Conservation (phyloP, 495 filamentous ascomycete genomes). For the Aspergillus funiculosus region DNA sequence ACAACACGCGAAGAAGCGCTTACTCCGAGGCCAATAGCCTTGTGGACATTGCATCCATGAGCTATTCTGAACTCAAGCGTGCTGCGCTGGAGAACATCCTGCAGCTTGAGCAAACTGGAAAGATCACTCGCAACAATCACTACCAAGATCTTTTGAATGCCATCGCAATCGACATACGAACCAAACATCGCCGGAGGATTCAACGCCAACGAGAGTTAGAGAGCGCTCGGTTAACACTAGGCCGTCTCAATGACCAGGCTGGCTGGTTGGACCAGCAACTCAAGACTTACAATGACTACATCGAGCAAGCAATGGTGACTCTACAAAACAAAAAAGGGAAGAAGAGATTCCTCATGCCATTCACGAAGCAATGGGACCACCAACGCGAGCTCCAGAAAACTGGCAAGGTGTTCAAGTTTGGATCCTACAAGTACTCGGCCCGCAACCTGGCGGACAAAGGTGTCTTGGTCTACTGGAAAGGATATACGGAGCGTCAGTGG, state of each 20-base stretch:
- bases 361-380: conserved; percentile 98
- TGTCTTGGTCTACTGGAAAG: conserved; percentile 82
- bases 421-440: conserved; percentile 93
- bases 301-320: conserved; percentile 98
- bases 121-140: conserved; percentile 83
- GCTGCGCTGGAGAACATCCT: conserved; percentile 93
- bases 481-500: conserved; percentile 80
- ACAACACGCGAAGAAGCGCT: conserved; percentile 66
- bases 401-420: conserved; percentile 92
- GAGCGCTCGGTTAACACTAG: conserved; percentile 75
- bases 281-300: conserved; percentile 97
- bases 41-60: conserved; percentile 83
- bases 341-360: conserved; percentile 90
- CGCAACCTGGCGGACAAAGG: conserved; percentile 86
- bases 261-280: conserved; percentile 88
- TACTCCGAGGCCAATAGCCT: conserved; percentile 86
- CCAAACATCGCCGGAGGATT: conserved; percentile 86
- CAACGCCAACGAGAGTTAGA: conserved; percentile 89
- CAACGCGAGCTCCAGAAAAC: conserved; percentile 87
- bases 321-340: conserved; percentile 96
- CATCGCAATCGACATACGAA: conserved; percentile 93
- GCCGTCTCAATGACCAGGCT: conserved; percentile 84
- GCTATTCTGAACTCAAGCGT: conserved; percentile 86
- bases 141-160: conserved; percentile 97
- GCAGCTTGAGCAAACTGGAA: conserved; percentile 72